Base-by-base conservation (phyloP, 768 basidiomycete genomes). In the Lentinus tigrinus region DNA sequence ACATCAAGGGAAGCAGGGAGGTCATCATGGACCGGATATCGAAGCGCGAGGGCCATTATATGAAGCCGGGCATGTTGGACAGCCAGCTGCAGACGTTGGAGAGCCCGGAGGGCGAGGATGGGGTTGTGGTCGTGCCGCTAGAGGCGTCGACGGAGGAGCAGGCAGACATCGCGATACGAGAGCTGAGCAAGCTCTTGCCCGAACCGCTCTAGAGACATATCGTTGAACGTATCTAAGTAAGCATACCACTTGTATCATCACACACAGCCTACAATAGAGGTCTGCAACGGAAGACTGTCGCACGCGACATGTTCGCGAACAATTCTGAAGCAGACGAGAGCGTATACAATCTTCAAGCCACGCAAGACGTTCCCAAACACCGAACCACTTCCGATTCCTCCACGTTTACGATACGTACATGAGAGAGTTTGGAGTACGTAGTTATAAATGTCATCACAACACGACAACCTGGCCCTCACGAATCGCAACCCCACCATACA, bases 51-150 rank as follows among this genome's bases (percentile, higher is more conserved):
- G 87, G 85, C 0, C 93, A 95, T 70, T 95, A 89, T 63, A 91
- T 95, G 87, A 93, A 92, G 73, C 82, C 83, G 21, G 68, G 66
- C 3, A 93, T 95, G 93, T 74, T 95, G 63, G 86, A 87, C 50
- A 87, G 88, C 61, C 93, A 95, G 75, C 64, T 93, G 64, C 70
- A 68, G 9, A 85, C 88, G 43, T 66, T 95, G 63, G 88, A 94
- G 73, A 77, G 75, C 54, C 93, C 93, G 0, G 75, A 75, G 36
- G 85, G 76, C 1, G 91, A 93, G 68, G 75, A 79, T 4, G 87
- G 81, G 0, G 86, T 91, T n/a, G 79, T 91, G 19, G 74, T 77
- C 4, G 83, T 92, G n/a, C 69, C 77, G 14, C 64, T 85, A 36
- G 77, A 80, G 39, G 77, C 75, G 49, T 65, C 74, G n/a, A 85